Evolutionary conservation across 768 basidiomycete species (phyloP).

Genomic region (Mycena olivaceomarginata): DNA sequence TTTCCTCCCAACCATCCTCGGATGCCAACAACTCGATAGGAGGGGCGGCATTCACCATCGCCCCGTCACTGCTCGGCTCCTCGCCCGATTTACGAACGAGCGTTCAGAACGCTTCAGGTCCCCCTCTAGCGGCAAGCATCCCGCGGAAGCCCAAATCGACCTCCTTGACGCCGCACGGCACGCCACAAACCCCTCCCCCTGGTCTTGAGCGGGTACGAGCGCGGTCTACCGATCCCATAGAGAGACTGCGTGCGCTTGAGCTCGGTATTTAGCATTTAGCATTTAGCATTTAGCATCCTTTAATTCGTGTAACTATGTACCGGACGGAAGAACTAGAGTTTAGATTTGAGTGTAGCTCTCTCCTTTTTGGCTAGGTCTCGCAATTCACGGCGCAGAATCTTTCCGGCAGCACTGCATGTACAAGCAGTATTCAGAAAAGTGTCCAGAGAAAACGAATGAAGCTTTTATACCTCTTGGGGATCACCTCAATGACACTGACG

Average conservation of each 20-base stretch:
- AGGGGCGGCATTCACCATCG: not conserved
- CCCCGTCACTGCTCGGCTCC: not conserved
- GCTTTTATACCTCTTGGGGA: slow-evolving; percentile 69
- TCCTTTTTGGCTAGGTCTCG: slow-evolving; percentile 70
- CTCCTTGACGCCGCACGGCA: slow-evolving; percentile 6
- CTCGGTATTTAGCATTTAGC: slow-evolving; percentile 4
- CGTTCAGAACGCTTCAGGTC: not conserved
- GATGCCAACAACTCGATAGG: not conserved
- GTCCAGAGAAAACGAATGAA: no score
- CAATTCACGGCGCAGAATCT: slow-evolving; percentile 77
- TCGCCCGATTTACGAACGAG: not conserved
- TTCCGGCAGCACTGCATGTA: slow-evolving; percentile 72
- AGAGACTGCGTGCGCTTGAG: not conserved
- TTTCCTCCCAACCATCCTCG: not conserved
- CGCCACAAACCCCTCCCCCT: slow-evolving; percentile 10
- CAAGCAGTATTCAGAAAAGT: not conserved
- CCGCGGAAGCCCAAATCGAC: slow-evolving; percentile 36
- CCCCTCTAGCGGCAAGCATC: not conserved
- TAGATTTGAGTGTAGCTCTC: slow-evolving; percentile 8
- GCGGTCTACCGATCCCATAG: not conserved
- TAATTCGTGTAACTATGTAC: not conserved
- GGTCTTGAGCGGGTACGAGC: slow-evolving; percentile 4
- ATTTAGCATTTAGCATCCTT: not conserved
- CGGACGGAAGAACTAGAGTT: slow-evolving; percentile 5
- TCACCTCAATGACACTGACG: slow-evolving; percentile 65